These are phyloP conservation scores for Fusarium sp. DNA, from an alignment of 2,329 filamentous ascomycete genomes.

Conservation along the genomic window DNA sequence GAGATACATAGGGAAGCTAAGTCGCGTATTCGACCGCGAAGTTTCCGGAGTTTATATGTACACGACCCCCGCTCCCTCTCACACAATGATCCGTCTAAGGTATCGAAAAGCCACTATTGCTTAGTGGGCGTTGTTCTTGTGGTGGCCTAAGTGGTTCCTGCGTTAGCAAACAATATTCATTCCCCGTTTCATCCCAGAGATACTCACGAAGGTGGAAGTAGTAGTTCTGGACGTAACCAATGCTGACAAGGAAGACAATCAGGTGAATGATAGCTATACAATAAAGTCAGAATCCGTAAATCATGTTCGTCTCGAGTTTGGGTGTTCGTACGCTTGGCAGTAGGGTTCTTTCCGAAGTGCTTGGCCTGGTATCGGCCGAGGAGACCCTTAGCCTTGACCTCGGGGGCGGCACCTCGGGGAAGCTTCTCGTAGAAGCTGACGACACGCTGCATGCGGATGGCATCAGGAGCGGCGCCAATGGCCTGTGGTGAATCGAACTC, in stretches of 20 bases:
- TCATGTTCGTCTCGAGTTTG: constrained; percentile 41
- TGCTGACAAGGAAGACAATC: constrained; percentile 78
- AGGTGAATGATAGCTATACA: constrained; percentile 84
- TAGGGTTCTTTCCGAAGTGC: constrained; percentile 96
- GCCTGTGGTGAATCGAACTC: constrained; percentile 67
- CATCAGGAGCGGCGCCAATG: constrained; percentile 94
- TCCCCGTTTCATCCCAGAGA: constrained; percentile 41
- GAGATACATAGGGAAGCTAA: constrained; percentile 52
- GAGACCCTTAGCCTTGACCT: constrained; percentile 82
- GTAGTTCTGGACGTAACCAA: constrained; percentile 98
- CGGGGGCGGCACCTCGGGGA: constrained; percentile 89
- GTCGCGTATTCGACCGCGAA: constrained; percentile 51
- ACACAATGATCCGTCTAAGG: constrained; percentile 40
- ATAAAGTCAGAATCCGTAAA: constrained; percentile 31
- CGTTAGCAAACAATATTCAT: constrained; percentile 30
- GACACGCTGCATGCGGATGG: constrained; percentile 96
- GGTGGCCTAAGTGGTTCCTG: constrained; percentile 76
- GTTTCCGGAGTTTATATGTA: constrained; percentile 56
- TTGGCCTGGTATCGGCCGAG: constrained; percentile 88
- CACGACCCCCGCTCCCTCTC: constrained; percentile 50
- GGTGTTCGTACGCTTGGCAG: constrained; percentile 79
- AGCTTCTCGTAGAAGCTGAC: constrained; percentile 99
- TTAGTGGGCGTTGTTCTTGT: constrained; percentile 99
- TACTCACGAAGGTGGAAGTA: constrained; percentile 99
- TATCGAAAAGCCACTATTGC: constrained; percentile 36